Base-by-base conservation (phyloP, 352 stramenopile genomes). In the Globisporangium acanthophoron region DNA sequence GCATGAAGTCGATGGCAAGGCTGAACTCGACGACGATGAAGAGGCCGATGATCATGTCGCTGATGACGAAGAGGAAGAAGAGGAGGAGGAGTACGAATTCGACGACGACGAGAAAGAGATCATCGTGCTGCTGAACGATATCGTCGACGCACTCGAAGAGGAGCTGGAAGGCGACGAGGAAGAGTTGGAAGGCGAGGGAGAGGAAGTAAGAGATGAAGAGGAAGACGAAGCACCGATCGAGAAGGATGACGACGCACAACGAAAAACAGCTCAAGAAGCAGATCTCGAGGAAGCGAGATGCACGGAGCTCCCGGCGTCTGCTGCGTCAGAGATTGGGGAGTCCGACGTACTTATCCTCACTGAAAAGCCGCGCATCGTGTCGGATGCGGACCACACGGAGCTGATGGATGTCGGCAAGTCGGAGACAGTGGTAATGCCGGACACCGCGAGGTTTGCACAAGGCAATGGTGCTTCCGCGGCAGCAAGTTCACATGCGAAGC, bases 51-150 rank as follows among this genome's bases (percentile, higher is more conserved):
- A 56, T 3, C 46, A 55, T 12, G 41, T 27, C 8, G 37, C 54
- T 5, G 50, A 56, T 27, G 24, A 27, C 24, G 24, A 27, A 27
- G 24, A 27, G 24, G 3, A 27, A 27, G 24, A 27, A 6, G 57
- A 64, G 13, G 58, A 64, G 15, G 21, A 51, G 4, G 53, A 65
- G 0, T 52, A 39, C 11, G 39, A 64, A 20, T 29, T 68, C 15
- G 27, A 54, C 4, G 3, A 41, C 18, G 44, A 54, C 24, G 69
- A 77, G 5, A 15, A 50, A 58, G 70, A 69, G 60, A 71, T 67
- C 59, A 63, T 64, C 44, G 57, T 69, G 8, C 20, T 65, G 51
- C 56, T 62, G 4, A 64, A 71, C 50, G 70, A 68, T 24, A 62
- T 65, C 54, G 58, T 65, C 39, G 56, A 65, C 16, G 46, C 46